Evolutionary conservation across 1,284 basidiomycete species (phyloP).

Genomic region (Pholiota adiposa): DNA sequence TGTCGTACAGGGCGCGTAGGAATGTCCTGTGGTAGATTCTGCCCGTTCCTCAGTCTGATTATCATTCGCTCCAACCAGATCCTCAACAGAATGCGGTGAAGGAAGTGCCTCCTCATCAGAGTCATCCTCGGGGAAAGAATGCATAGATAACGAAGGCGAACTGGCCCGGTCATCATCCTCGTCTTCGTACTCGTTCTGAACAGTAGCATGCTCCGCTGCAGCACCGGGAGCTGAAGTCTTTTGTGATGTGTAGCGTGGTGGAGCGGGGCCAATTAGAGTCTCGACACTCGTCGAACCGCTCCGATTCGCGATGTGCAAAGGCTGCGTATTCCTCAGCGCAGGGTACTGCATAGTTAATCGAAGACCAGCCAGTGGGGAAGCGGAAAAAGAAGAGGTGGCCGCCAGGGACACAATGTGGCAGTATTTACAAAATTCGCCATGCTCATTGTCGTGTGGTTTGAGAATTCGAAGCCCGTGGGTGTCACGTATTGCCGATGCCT

Average conservation of each 20-base stretch:
- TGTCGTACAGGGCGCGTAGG: constrained; percentile 12
- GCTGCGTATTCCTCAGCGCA: neutral
- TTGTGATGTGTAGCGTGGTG: constrained; percentile 2
- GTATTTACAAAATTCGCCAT: neutral
- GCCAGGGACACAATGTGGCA: neutral
- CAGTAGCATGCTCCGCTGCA: neutral
- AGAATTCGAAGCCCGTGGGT: constrained; percentile 4
- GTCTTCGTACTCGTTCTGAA: neutral
- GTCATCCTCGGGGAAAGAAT: constrained; percentile 9
- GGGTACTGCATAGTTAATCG: neutral
- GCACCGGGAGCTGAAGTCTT: neutral
- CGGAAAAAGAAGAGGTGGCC: neutral
- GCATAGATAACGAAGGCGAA: constrained; percentile 5
- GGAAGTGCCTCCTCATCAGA: constrained; percentile 11
- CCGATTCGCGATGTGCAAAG: neutral
- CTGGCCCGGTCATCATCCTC: constrained; percentile 5
- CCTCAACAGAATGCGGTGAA: constrained; percentile 23
- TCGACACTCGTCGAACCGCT: neutral
- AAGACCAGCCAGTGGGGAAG: neutral
- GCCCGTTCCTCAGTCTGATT: neutral
- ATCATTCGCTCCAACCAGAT: constrained; percentile 12
- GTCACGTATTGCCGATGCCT: neutral
- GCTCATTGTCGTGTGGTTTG: neutral
- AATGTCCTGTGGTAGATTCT: constrained; percentile 13
- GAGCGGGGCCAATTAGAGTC: neutral